phyloP scores from a whole-genome alignment of 2,329 filamentous ascomycete species.

The Xylaria multiplex region DNA sequence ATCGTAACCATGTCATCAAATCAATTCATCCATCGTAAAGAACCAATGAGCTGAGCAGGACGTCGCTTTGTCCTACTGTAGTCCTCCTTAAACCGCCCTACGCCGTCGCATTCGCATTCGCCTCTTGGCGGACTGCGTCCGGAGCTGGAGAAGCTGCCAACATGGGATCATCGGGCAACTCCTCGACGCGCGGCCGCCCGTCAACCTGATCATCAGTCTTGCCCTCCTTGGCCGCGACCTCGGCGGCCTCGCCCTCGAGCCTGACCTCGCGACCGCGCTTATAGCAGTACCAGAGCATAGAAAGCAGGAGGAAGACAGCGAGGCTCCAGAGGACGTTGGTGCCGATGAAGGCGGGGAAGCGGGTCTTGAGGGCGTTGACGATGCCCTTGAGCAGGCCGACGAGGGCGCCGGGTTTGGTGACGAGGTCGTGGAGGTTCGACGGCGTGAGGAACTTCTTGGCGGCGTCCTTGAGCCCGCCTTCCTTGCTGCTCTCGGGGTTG shows the following conservation, averaged over 20 bases:
- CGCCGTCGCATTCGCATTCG: neutral
- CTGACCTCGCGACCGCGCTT: constrained; percentile 90
- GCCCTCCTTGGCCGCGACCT: constrained; percentile 51
- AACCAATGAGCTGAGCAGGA: too few species aligned
- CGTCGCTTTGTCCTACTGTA: too few species aligned
- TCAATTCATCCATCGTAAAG: neutral
- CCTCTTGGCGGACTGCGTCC: neutral
- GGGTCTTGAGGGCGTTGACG: constrained; percentile 83
- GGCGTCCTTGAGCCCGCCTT: constrained; percentile 59
- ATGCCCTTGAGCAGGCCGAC: constrained; percentile 89
- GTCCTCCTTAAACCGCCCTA: too few species aligned
- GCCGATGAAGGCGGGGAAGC: constrained; percentile 91
- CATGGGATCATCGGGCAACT: constrained; percentile 60
- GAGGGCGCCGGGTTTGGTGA: constrained; percentile 87
- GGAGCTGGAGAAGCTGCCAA: neutral
- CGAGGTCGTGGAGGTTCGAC: constrained; percentile 78
- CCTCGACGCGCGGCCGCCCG: constrained; percentile 57
- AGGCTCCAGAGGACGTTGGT: constrained; percentile 93
- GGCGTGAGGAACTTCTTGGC: constrained; percentile 76
- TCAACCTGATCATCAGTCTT: constrained; percentile 46
- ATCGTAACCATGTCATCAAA: constrained; percentile 13
- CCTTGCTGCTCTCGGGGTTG: constrained; percentile 52
- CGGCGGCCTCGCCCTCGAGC: constrained; percentile 67
- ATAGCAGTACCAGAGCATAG: constrained; percentile 98
- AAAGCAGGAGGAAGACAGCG: constrained; percentile 86